phyloP scores from a whole-genome alignment of 176 grass and related monocot species.

The Elaeis guineensis region DNA sequence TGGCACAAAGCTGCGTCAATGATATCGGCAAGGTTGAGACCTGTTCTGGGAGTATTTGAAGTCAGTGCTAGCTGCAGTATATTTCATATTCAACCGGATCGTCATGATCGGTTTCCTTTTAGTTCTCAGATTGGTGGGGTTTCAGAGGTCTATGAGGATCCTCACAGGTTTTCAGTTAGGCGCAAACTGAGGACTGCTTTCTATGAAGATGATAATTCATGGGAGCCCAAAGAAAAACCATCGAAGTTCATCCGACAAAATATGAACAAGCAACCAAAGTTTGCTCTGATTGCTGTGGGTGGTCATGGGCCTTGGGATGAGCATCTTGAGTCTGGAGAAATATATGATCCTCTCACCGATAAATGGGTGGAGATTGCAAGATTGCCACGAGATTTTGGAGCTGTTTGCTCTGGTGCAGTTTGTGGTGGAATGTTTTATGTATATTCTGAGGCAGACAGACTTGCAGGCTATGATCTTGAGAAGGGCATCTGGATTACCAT shows the following conservation, averaged over 20 bases:
- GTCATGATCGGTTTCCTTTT: conserved; percentile 5
- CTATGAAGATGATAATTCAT: conserved; percentile 27
- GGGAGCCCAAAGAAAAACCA: background rate
- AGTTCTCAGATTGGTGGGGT: conserved; percentile 41
- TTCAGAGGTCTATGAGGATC: conserved; percentile 73
- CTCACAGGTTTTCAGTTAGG: conserved; percentile 52
- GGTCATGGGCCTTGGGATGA: conserved; percentile 74
- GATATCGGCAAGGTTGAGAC: conserved; percentile 42
- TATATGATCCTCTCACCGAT: conserved; percentile 57
- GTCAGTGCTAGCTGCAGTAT: conserved; percentile 37
- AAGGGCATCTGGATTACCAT: conserved; percentile 48
- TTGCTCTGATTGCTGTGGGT: conserved; percentile 58
- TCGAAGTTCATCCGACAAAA: conserved; percentile 3
- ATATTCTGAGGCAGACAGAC: conserved; percentile 68
- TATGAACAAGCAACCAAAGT: conserved; percentile 7
- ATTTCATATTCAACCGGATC: conserved; percentile 23
- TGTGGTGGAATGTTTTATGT: conserved; percentile 63
- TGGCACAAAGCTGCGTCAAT: conserved; percentile 76
- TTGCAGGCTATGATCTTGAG: conserved; percentile 76
- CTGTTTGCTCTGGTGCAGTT: conserved; percentile 52
- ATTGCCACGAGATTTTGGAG: conserved; percentile 64
- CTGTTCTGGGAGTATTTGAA: conserved; percentile 72
- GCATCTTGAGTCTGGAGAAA: conserved; percentile 66
- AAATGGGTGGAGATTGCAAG: conserved; percentile 60
- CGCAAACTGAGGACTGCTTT: conserved; percentile 58